These are phyloP conservation scores for Sophora flavescens DNA, from an alignment of 306 rosid species.

Conservation along the genomic window DNA sequence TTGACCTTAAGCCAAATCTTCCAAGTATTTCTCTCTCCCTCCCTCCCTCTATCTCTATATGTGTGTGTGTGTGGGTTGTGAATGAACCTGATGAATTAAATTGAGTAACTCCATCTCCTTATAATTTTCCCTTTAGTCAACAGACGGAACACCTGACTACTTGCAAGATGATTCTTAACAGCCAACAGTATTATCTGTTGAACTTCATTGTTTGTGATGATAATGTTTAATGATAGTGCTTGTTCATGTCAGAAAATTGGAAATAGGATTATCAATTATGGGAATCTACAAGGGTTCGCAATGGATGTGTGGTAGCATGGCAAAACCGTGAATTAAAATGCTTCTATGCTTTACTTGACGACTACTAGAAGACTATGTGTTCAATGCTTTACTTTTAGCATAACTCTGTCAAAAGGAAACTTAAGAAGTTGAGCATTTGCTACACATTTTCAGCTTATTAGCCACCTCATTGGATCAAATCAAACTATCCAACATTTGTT, in stretches of 20 bases:
- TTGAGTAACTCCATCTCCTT: slow-evolving; percentile 22
- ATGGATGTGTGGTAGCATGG: neutral
- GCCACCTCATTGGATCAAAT: neutral
- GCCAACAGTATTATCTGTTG: neutral
- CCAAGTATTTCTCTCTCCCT: slow-evolving; percentile 67
- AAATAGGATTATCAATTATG: neutral
- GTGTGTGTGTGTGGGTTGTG: slow-evolving; percentile 14
- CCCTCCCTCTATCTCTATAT: neutral
- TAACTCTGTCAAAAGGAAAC: neutral
- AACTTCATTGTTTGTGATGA: slow-evolving; percentile 14
- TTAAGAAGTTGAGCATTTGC: slow-evolving; percentile 17
- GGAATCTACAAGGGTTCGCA: neutral
- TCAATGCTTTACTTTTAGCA: neutral
- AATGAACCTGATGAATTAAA: slow-evolving; percentile 29
- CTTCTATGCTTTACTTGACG: slow-evolving; percentile 13
- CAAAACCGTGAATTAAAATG: slow-evolving; percentile 24
- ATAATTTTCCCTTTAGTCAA: slow-evolving; percentile 19
- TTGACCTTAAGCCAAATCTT: slow-evolving; percentile 92
- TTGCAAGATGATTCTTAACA: neutral
- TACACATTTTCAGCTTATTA: slow-evolving; percentile 10
- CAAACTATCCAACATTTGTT: neutral
- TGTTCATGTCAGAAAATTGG: slow-evolving; percentile 5
- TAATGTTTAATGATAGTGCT: neutral
- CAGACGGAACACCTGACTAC: slow-evolving; percentile 2
- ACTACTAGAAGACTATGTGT: neutral